phyloP scores from a whole-genome alignment of 2,329 filamentous ascomycete genomes.

The Endocalyx cinctus region DNA sequence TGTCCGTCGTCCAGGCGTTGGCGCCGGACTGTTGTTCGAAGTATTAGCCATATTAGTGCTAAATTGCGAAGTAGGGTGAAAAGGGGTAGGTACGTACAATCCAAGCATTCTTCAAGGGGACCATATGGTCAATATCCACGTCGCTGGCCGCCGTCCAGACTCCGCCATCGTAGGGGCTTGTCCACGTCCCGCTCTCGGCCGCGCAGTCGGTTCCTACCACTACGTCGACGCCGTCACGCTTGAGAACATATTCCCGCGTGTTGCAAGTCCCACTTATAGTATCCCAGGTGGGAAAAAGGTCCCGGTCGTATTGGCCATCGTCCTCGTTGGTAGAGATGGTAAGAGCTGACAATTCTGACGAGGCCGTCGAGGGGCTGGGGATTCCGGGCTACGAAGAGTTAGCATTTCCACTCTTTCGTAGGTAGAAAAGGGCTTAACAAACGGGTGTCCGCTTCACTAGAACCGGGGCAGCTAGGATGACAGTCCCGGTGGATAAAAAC shows the following conservation, averaged over 20 bases:
- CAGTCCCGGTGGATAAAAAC: no score
- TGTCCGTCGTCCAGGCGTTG: slow-evolving; percentile 61
- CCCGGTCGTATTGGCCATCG: slow-evolving; percentile 45
- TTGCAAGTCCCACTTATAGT: slow-evolving; percentile 51
- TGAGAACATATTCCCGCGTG: slow-evolving; percentile 65
- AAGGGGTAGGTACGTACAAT: slow-evolving; percentile 43
- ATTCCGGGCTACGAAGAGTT: slow-evolving; percentile 42
- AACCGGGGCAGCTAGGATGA: no score
- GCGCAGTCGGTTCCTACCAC: slow-evolving; percentile 54
- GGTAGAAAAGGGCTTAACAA: no score
- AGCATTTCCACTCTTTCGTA: no score
- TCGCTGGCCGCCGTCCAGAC: slow-evolving; percentile 64
- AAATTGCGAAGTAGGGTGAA: not conserved
- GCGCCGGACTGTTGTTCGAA: slow-evolving; percentile 69
- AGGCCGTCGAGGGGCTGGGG: slow-evolving; percentile 40
- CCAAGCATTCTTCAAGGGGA: slow-evolving; percentile 77
- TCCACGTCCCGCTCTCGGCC: slow-evolving; percentile 63
- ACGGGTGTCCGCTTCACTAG: no score
- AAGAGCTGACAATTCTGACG: slow-evolving; percentile 39
- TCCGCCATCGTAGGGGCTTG: slow-evolving; percentile 66
- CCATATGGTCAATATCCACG: slow-evolving; percentile 78
- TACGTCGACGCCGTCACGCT: slow-evolving; percentile 66
- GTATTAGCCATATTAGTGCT: not conserved
- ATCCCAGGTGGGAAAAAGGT: slow-evolving; percentile 51
- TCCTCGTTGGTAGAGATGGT: slow-evolving; percentile 44